Conservation (phyloP, 2,329 filamentous ascomycete genomes). For the Aspergillus pseudoviridinutans region DNA sequence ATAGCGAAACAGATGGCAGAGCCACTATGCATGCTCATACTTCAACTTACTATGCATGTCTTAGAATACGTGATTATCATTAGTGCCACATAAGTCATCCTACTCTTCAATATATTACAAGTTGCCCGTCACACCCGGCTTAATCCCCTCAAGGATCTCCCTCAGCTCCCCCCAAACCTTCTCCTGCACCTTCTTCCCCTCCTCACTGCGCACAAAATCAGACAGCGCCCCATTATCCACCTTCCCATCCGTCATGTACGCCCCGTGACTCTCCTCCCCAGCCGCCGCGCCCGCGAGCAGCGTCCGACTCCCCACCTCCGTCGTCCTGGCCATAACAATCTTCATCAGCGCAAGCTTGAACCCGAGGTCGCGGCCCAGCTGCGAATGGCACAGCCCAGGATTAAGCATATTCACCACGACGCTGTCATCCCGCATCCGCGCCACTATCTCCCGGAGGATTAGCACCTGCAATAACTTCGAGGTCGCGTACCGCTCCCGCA, state of each 20-base stretch:
- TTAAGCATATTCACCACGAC: conserved; percentile 52
- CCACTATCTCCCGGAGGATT: conserved; percentile 38
- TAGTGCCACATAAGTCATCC: too few relatives aligned
- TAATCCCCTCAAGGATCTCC: conserved; percentile 39
- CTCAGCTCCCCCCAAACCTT: conserved; percentile 45
- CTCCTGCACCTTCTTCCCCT: conserved; percentile 36
- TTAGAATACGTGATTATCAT: too few relatives aligned
- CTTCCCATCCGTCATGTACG: conserved; percentile 41
- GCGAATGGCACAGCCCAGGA: conserved; percentile 51
- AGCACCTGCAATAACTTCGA: conserved; percentile 51
- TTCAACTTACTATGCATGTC: too few relatives aligned
- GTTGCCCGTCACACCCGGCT: conserved; percentile 33
- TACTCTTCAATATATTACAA: neutral
- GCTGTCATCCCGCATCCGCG: conserved; percentile 20
- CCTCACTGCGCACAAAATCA: conserved; percentile 37
- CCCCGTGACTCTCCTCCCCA: conserved; percentile 44
- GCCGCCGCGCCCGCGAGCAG: conserved; percentile 36
- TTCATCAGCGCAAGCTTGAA: conserved; percentile 13
- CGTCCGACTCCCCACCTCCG: conserved; percentile 48
- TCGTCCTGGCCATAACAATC: conserved; percentile 38
- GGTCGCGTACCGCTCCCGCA: conserved; percentile 41
- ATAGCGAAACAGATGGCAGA: too few relatives aligned
- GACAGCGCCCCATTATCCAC: conserved; percentile 26
- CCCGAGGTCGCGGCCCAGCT: conserved; percentile 39
- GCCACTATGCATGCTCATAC: too few relatives aligned